Evolutionary conservation across 331 rosid genomes (phyloP).

Genomic region (Stylosanthes scabra): DNA sequence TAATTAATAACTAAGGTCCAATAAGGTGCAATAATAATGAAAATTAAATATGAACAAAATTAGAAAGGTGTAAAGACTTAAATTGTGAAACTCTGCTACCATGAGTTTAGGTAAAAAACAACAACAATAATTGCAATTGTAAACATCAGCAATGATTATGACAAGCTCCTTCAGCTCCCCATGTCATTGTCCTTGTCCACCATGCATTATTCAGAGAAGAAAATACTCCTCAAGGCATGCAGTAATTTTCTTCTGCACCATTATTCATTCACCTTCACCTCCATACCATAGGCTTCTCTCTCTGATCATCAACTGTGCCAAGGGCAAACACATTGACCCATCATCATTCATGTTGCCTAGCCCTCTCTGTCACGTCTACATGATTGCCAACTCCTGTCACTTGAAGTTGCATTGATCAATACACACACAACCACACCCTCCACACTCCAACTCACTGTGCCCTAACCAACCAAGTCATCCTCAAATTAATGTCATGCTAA

Average conservation of each 20-base stretch:
- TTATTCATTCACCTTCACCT: background rate
- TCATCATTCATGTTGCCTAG: slow-evolving; percentile 16
- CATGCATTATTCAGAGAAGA: slow-evolving; percentile 28
- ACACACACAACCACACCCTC: background rate
- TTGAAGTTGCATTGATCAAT: background rate
- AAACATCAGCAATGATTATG: slow-evolving; percentile 12
- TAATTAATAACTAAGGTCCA: no score
- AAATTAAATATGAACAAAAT: no score
- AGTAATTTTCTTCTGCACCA: slow-evolving; percentile 22
- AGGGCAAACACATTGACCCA: slow-evolving; percentile 21
- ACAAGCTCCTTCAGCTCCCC: slow-evolving; percentile 7
- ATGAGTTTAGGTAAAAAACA: background rate
- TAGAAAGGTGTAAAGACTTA: no score
- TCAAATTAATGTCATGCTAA: no score
- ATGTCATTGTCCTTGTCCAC: slow-evolving; percentile 7
- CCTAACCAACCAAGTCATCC: no score
- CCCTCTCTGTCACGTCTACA: background rate
- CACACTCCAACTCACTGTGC: background rate
- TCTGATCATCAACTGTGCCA: no score
- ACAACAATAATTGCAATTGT: background rate
- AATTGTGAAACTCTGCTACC: background rate
- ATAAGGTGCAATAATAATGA: no score
- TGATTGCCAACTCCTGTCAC: slow-evolving; percentile 6
- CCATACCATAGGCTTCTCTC: background rate
- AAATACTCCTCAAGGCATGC: slow-evolving; percentile 9